Conservation (phyloP, 169 alveolate species). For the Plasmodium malariae region DNA sequence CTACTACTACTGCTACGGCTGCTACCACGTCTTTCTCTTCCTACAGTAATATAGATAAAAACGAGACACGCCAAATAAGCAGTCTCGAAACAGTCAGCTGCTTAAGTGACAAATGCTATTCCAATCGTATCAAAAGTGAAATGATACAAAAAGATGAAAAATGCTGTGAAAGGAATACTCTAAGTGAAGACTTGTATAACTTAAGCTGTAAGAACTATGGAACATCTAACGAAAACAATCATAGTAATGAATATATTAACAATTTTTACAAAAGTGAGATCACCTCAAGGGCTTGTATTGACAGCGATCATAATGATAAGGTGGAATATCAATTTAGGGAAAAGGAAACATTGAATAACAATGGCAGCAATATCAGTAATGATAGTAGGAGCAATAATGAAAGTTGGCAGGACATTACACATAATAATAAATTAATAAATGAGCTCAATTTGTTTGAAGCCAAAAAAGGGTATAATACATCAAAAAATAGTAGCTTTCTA, state of each 20-base stretch:
- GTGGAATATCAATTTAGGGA: too few relatives aligned
- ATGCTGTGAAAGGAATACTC: not conserved
- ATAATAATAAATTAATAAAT: not conserved
- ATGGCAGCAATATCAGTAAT: too few relatives aligned
- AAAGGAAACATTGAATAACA: too few relatives aligned
- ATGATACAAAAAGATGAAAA: not conserved
- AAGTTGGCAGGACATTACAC: not conserved
- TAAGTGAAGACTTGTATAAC: not conserved
- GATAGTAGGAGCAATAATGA: not conserved
- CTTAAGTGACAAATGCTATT: not conserved
- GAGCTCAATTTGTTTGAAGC: not conserved
- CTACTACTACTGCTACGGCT: too few relatives aligned
- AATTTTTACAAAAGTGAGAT: too few relatives aligned
- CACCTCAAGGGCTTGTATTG: not conserved
- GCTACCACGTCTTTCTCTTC: too few relatives aligned
- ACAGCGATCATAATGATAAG: not conserved
- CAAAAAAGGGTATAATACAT: not conserved
- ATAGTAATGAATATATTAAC: too few relatives aligned
- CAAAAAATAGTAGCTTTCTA: not conserved
- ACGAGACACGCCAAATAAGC: not conserved
- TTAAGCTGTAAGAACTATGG: too few relatives aligned
- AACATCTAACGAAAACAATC: too few relatives aligned
- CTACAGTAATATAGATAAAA: not conserved
- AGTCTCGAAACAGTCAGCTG: constrained; percentile 27
- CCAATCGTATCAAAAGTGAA: not conserved